Evolutionary conservation across 176 grass and related monocot genomes (phyloP).

Genomic region (Canna indica): DNA sequence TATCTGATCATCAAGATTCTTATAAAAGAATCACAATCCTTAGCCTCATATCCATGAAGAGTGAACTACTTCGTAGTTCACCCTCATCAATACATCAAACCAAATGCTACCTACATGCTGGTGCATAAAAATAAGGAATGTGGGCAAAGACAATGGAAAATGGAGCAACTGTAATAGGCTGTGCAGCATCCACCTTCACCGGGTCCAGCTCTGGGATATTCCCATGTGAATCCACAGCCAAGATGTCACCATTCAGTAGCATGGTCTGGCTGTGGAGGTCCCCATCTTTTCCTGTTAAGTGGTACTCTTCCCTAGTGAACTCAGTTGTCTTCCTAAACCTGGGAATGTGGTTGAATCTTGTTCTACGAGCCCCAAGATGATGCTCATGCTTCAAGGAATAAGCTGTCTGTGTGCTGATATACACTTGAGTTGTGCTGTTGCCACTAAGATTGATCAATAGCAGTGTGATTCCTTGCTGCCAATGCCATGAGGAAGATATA

Average conservation of each 20-base stretch:
- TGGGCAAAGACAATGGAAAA: slow-evolving; percentile 52
- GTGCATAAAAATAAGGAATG: slow-evolving; percentile 34
- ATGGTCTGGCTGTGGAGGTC: slow-evolving; percentile 56
- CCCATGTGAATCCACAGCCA: slow-evolving; percentile 36
- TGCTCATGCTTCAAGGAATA: slow-evolving; percentile 7
- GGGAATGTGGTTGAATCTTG: background rate
- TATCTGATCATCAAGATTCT: background rate
- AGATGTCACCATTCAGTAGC: slow-evolving; percentile 49
- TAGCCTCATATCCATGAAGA: background rate
- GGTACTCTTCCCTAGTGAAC: slow-evolving; percentile 53
- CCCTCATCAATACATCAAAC: background rate
- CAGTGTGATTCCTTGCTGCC: slow-evolving; percentile 70
- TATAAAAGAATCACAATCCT: background rate
- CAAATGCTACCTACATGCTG: slow-evolving; percentile 35
- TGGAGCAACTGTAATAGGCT: slow-evolving; percentile 29
- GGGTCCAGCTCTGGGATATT: slow-evolving; percentile 39
- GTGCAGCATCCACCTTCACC: slow-evolving; percentile 19
- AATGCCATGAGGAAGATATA: background rate
- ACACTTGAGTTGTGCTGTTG: slow-evolving; percentile 32
- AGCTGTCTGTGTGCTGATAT: slow-evolving; percentile 3
- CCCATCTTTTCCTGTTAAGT: slow-evolving; percentile 38
- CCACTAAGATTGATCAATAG: slow-evolving; percentile 80
- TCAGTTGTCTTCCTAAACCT: background rate
- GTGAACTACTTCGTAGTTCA: background rate
- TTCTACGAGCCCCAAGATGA: background rate